Evolutionary conservation across 2,329 filamentous ascomycete genomes (phyloP).

Genomic region (Lachnellula cervina): DNA sequence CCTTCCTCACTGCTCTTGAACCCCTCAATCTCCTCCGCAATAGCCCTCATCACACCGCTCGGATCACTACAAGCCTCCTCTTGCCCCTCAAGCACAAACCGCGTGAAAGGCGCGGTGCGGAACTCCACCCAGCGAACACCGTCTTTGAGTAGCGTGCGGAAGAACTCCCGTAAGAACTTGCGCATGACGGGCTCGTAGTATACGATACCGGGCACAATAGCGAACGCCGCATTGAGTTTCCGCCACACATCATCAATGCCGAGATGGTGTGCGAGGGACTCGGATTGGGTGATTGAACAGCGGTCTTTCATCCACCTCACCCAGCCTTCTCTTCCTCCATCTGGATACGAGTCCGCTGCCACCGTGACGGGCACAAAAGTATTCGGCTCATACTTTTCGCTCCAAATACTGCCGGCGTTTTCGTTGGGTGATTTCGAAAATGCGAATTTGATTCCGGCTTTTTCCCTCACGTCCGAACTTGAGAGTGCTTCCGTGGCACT

Average conservation of each 20-base stretch:
- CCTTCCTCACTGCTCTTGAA: conserved; percentile 68
- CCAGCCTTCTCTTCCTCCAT: conserved; percentile 63
- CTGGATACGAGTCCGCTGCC: conserved; percentile 64
- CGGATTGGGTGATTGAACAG: conserved; percentile 62
- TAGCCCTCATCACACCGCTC: conserved; percentile 55
- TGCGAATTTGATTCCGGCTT: conserved; percentile 53
- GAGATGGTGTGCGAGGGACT: conserved; percentile 71
- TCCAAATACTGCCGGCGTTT: conserved; percentile 52
- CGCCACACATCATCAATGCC: conserved; percentile 80
- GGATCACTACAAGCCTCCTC: conserved; percentile 47
- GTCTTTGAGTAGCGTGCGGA: conserved; percentile 65
- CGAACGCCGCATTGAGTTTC: conserved; percentile 70
- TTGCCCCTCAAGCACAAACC: conserved; percentile 54
- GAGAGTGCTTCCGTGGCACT: conserved; percentile 49
- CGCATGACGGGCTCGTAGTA: conserved; percentile 87
- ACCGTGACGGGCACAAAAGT: conserved; percentile 39
- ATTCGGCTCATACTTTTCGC: conserved; percentile 48
- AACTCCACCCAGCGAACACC: conserved; percentile 80
- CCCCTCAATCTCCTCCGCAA: conserved; percentile 67
- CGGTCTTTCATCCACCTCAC: conserved; percentile 68
- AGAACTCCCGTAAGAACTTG: conserved; percentile 64
- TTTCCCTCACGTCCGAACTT: conserved; percentile 45
- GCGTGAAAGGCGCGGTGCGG: conserved; percentile 58
- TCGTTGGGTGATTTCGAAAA: conserved; percentile 36
- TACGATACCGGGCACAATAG: conserved; percentile 64